Conservation (phyloP, 257 asterid genomes). For the Asclepias syriaca region DNA sequence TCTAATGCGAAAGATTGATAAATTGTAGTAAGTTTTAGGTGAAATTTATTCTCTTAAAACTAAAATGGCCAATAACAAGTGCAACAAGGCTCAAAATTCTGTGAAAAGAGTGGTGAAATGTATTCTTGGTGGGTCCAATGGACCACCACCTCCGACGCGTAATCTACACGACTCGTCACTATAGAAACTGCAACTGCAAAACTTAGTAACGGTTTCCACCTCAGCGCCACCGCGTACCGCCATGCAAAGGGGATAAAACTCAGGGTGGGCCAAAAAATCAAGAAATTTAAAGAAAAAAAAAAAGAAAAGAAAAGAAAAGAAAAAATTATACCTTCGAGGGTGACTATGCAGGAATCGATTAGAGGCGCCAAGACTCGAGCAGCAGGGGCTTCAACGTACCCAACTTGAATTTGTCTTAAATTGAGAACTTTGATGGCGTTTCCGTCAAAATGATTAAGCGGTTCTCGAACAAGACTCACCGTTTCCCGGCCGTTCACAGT, state of each 20-base stretch:
- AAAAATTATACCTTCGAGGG: constrained; percentile 42
- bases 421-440: constrained; percentile 71
- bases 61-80: no score
- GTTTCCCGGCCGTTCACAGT: constrained; percentile 58
- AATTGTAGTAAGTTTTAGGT: no score
- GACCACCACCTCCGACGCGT: neutral
- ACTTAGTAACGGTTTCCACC: neutral
- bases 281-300: neutral
- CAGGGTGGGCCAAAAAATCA: neutral
- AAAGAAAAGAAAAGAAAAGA: no score
- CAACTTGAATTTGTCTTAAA: constrained; percentile 53
- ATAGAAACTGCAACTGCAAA: neutral
- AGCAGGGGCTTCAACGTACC: constrained; percentile 52
- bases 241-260: neutral
- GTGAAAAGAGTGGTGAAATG: no score
- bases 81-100: no score
- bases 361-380: constrained; percentile 63
- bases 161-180: neutral
- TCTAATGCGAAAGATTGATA: neutral
- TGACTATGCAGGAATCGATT: constrained; percentile 42
- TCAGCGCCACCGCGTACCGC: neutral
- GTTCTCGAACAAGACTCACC: constrained; percentile 70
- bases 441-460: constrained; percentile 42
- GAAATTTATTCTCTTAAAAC: no score
- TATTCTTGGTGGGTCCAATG: neutral